Evolutionary conservation across 495 filamentous ascomycete genomes (phyloP).

Genomic region (Neurospora sp.): DNA sequence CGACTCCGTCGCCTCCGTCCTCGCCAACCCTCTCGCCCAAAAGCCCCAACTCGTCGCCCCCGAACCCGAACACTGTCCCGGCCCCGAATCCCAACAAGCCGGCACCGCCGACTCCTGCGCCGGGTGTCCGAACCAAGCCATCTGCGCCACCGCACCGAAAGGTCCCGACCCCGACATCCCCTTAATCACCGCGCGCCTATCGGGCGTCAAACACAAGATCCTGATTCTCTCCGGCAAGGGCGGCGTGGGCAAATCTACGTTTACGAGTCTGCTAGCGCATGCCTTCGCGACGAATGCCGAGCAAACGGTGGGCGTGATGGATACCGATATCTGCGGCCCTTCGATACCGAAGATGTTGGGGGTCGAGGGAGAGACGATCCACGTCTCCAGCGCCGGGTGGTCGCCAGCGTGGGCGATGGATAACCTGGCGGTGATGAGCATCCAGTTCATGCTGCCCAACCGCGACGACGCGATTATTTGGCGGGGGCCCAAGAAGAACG

Average conservation of each 20-base stretch:
- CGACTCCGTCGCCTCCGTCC: slow-evolving; percentile 49
- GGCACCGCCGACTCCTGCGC: slow-evolving; percentile 83
- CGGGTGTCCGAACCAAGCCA: slow-evolving; percentile 89
- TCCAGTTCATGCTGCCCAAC: slow-evolving; percentile 95
- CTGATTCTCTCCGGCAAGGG: slow-evolving; percentile 90
- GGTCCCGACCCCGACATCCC: slow-evolving; percentile 93
- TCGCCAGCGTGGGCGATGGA: slow-evolving; percentile 88
- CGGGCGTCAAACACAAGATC: slow-evolving; percentile 79
- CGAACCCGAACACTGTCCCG: slow-evolving; percentile 94
- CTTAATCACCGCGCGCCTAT: slow-evolving; percentile 71
- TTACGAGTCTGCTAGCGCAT: slow-evolving; percentile 76
- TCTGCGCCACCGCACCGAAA: slow-evolving; percentile 90
- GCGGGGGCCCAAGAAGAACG: slow-evolving; percentile 97
- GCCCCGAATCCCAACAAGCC: slow-evolving; percentile 78
- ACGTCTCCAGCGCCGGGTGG: slow-evolving; percentile 73
- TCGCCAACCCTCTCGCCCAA: slow-evolving; percentile 58
- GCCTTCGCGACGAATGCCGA: slow-evolving; percentile 72
- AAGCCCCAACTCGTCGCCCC: slow-evolving; percentile 80
- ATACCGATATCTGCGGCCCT: slow-evolving; percentile 93
- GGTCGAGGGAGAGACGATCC: slow-evolving; percentile 84
- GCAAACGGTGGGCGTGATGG: slow-evolving; percentile 80
- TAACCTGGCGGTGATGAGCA: slow-evolving; percentile 87
- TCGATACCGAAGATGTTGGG: slow-evolving; percentile 98
- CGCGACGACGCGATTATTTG: slow-evolving; percentile 92
- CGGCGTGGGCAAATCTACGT: slow-evolving; percentile 91